Conservation (phyloP, 2,329 filamentous ascomycete genomes). For the Venturia nashicola region DNA sequence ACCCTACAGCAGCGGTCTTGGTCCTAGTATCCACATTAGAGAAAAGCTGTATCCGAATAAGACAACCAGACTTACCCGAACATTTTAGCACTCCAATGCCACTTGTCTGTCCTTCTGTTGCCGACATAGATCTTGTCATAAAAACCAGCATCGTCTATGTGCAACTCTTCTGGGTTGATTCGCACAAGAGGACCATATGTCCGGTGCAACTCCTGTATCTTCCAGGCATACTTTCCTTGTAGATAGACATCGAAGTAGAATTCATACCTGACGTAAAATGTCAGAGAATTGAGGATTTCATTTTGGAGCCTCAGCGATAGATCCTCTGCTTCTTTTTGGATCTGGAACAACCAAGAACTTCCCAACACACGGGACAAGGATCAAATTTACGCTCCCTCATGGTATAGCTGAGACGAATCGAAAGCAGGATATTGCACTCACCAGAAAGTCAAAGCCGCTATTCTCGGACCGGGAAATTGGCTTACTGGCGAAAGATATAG, state of each 20-base stretch:
- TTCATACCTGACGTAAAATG: slow-evolving; percentile 7
- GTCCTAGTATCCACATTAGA: background rate
- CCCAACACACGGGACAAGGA: too few species aligned
- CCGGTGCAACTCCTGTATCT: slow-evolving; percentile 10
- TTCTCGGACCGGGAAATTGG: slow-evolving; percentile 9
- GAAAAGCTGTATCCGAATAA: background rate
- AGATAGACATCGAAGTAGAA: slow-evolving; percentile 12
- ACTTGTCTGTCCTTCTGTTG: slow-evolving; percentile 14
- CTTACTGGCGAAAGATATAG: slow-evolving; percentile 3
- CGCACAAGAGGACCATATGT: slow-evolving; percentile 14
- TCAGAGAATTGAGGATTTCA: background rate
- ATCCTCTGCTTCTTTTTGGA: background rate
- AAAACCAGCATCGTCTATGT: slow-evolving; percentile 12
- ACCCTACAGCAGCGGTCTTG: slow-evolving; percentile 6
- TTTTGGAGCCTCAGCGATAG: background rate
- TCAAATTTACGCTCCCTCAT: too few species aligned
- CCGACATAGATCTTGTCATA: slow-evolving; percentile 20
- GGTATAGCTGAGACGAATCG: too few species aligned
- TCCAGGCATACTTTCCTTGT: slow-evolving; percentile 10
- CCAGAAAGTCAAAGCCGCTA: slow-evolving; percentile 10
- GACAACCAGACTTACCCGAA: slow-evolving; percentile 1
- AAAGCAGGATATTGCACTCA: background rate
- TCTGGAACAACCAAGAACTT: too few species aligned
- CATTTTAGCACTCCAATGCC: slow-evolving; percentile 12
- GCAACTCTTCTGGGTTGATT: slow-evolving; percentile 17